Evolutionary conservation across 768 basidiomycete genomes (phyloP).

Genomic region (Boletellus sp.): DNA sequence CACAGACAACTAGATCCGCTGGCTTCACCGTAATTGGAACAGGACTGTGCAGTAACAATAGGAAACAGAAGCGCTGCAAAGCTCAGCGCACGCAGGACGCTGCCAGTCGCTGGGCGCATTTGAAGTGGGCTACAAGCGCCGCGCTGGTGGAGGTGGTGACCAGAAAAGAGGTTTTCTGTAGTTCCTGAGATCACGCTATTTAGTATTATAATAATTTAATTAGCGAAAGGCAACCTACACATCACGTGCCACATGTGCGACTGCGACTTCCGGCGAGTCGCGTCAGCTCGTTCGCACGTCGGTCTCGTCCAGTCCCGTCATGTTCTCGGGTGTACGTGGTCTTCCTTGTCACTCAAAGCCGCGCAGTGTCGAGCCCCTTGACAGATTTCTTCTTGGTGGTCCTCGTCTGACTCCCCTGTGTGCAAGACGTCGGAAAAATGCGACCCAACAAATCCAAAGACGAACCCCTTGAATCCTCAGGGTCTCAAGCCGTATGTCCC

Average conservation of each 20-base stretch:
- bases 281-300: background rate
- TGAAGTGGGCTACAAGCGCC: background rate
- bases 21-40: constrained; percentile 25
- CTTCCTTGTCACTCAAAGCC: background rate
- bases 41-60: constrained; percentile 22
- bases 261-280: background rate
- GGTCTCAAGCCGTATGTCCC: constrained; percentile 87
- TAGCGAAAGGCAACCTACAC: background rate
- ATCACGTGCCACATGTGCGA: background rate
- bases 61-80: constrained; percentile 9
- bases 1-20: constrained; percentile 53
- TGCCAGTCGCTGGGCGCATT: constrained; percentile 9
- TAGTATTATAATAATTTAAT: background rate
- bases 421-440: constrained; percentile 41
- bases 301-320: constrained; percentile 10
- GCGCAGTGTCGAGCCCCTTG: background rate
- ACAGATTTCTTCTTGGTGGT: constrained; percentile 58
- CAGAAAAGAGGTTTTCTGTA: background rate
- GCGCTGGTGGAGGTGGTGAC: background rate
- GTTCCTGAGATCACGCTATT: background rate
- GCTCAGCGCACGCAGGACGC: constrained; percentile 6
- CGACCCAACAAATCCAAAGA: constrained; percentile 71
- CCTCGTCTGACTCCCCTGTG: constrained; percentile 33
- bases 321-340: constrained; percentile 42
- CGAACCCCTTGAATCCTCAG: constrained; percentile 88